A percentile compares a stretch with the other conserved stretches of the same genome.
Conservation (phyloP, 768 basidiomycete species). For the Russula lepida region DNA sequence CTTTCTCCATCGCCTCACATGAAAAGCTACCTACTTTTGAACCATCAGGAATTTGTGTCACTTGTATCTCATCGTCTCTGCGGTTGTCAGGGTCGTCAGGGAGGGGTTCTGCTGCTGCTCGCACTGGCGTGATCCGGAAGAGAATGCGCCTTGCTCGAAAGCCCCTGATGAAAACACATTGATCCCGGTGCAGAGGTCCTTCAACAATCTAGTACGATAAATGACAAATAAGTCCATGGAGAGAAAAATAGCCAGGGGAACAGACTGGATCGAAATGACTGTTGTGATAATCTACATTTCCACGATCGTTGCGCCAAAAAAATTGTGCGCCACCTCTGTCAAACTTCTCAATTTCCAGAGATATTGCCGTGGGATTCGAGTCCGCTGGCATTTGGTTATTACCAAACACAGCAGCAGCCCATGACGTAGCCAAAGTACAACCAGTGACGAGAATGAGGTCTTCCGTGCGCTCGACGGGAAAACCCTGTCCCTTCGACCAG, state of each 20-base stretch:
- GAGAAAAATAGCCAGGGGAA: background rate
- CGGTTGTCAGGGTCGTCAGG: background rate
- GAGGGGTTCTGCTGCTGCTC: background rate
- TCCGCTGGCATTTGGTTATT: background rate
- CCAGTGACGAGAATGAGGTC: background rate
- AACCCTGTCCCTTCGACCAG: background rate
- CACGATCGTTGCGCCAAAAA: background rate
- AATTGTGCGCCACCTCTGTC: background rate
- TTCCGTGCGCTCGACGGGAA: background rate
- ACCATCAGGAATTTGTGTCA: background rate
- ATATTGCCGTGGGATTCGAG: background rate
- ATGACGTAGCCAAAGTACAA: background rate
- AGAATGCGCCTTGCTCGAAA: constrained; percentile 8
- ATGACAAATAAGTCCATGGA: background rate
- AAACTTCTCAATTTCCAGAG: background rate
- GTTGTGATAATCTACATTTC: background rate
- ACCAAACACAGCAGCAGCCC: background rate
- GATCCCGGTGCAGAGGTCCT: background rate
- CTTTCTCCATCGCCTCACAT: background rate
- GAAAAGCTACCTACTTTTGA: background rate
- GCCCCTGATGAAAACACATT: constrained; percentile 11
- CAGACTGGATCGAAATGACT: background rate
- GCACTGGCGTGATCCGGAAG: background rate
- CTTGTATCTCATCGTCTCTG: background rate
- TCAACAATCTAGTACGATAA: background rate